Percentiles rank a stretch among this genome's conserved stretches.
Evolutionary conservation across 2,329 filamentous ascomycete genomes (phyloP).

Genomic region (Epichloe festucae): DNA sequence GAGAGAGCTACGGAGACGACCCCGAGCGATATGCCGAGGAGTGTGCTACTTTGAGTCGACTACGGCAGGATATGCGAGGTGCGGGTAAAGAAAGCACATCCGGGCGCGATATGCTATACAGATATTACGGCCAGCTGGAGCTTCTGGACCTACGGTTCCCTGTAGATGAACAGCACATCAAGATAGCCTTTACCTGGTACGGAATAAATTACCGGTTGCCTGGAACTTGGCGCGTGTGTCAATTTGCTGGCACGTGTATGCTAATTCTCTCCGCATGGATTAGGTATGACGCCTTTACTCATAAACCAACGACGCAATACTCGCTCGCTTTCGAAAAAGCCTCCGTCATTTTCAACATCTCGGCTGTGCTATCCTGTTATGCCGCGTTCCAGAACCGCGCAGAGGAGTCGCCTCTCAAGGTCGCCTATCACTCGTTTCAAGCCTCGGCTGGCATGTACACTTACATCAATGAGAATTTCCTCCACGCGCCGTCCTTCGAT

Average conservation of each 20-base stretch:
- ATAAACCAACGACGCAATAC: conserved; percentile 93
- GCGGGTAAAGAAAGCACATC: conserved; percentile 93
- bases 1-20: conserved; percentile 88
- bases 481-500: conserved; percentile 94
- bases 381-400: conserved; percentile 84
- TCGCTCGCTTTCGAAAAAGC: conserved; percentile 96
- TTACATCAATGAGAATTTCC: conserved; percentile 98
- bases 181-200: conserved; percentile 95
- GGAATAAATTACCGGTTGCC: conserved; percentile 17
- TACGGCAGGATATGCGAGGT: conserved; percentile 96
- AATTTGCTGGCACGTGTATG: too few relatives aligned
- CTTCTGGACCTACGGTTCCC: conserved; percentile 88
- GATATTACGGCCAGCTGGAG: conserved; percentile 96
- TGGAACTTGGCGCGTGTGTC: neutral
- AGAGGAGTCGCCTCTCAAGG: conserved; percentile 87
- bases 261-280: neutral
- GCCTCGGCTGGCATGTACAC: conserved; percentile 98
- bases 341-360: conserved; percentile 99
- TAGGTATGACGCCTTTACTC: conserved; percentile 99
- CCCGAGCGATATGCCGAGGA: conserved; percentile 93
- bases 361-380: conserved; percentile 89
- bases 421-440: conserved; percentile 95
- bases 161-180: conserved; percentile 97
- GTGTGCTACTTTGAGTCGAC: conserved; percentile 82
- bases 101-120: conserved; percentile 82